Evolutionary conservation across 2,329 filamentous ascomycete species (phyloP), one percentile per base, ranked within the genome.

Genomic region (Arthrobotrys musiformis): DNA sequence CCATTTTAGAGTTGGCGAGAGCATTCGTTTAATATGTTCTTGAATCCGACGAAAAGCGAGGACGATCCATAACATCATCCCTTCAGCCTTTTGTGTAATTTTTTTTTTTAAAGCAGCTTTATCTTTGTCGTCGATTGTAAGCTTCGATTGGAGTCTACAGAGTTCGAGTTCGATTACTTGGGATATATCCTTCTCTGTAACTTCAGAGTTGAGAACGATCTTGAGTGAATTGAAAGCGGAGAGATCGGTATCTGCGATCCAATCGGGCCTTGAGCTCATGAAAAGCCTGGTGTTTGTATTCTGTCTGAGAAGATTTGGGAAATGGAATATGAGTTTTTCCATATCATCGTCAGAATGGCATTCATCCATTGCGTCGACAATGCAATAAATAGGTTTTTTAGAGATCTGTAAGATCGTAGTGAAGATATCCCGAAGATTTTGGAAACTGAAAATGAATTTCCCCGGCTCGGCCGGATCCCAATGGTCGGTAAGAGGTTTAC

Each of bases 41-140:
- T 40, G 33, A 8, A 70, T 62, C 9, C 44, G 35, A 1, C 67
- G 42, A 26, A 70, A 70, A 8, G 67, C 66, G 3, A 63, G 67
- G 4, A 70, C 67, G 1, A 70, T 24, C 67, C 67, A 70, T 28
- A 70, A 15, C 44, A 70, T 70, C 67, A 70, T 70, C 46, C 67
- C 67, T 54, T 70, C 56, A 1, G 67, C 56, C 19, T 63, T 70
- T 4, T 60, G 19, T 1, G 60, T 42, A 4, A 70, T 30, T 15
- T 52, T 70, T 42, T 60, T 35, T 22, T 70, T 61, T 13, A 70
- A n/a, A 3, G 22, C 13, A 1, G 19, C 11, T 42, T 52, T 70
- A 7, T 70, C 66, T 26, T 37, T 30, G 2, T 42, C 26, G 19
- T 62, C 44, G 11, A 70, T 35, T 19, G 54, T 61, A 15, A 70